phyloP scores from a whole-genome alignment of 805 yeast genomes.

The Candida lessepsii region DNA sequence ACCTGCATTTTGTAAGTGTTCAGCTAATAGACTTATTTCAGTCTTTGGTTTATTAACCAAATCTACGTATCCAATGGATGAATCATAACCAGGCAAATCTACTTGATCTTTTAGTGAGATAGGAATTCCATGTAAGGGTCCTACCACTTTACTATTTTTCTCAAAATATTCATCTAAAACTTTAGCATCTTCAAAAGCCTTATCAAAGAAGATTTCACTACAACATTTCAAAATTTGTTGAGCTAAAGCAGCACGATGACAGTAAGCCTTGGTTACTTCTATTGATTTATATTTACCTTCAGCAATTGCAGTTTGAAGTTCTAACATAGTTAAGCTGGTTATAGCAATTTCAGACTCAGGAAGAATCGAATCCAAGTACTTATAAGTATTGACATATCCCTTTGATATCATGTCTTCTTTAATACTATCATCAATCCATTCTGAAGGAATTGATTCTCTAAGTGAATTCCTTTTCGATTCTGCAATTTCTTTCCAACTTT shows the following conservation, averaged over 20 bases:
- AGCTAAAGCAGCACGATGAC: conserved; percentile 57
- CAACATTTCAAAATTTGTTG: conserved; percentile 51
- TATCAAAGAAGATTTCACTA: conserved; percentile 34
- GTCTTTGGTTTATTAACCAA: conserved; percentile 8
- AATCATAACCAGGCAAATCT: conserved; percentile 19
- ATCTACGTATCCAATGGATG: conserved; percentile 21
- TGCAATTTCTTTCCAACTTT: conserved; percentile 5
- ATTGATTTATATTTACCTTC: conserved; percentile 26
- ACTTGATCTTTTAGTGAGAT: conserved; percentile 25
- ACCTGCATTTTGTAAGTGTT: conserved; percentile 15
- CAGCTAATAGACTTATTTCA: conserved; percentile 10
- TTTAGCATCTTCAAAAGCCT: conserved; percentile 19
- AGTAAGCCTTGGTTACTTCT: conserved; percentile 52
- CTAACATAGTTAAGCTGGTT: conserved; percentile 9
- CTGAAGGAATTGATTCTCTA: conserved; percentile 5
- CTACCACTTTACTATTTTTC: conserved; percentile 9
- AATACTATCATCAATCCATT: conserved; percentile 7
- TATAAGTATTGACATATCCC: conserved; percentile 8
- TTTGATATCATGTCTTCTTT: conserved; percentile 1
- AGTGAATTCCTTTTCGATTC: background rate
- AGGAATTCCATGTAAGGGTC: conserved; percentile 22
- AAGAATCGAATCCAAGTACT: conserved; percentile 11
- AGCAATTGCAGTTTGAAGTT: conserved; percentile 1
- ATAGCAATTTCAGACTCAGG: conserved; percentile 12
- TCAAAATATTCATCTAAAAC: conserved; percentile 17